Base-by-base conservation (phyloP, 2,329 filamentous ascomycete genomes). In the Aphanoascus verrucosus region DNA sequence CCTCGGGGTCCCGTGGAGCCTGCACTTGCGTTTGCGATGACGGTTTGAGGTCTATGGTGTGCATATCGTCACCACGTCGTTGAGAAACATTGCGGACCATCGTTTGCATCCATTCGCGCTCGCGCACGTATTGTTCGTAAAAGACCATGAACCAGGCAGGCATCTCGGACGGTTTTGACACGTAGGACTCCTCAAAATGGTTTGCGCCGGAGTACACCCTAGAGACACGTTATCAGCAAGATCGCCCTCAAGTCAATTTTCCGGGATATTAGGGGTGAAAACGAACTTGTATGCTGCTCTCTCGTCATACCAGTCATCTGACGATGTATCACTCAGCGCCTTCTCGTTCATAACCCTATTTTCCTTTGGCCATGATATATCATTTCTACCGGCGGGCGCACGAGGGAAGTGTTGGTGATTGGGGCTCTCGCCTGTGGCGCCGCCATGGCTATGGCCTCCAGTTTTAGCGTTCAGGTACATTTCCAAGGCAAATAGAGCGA, bases 21-120 rank as follows among this genome's bases (percentile, higher is more conserved):
- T 45, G 41, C 11, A 15, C 17, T 62, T 59, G 56, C 70, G 41
- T 15, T 41, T 38, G 38, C 53, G 37, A 14, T 51, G 69, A 48
- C 57, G 57, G 52, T 57, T 57, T 55, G n/a, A 69, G 64, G 17
- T 61, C 58, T 41, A 57, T 56, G 31, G 40, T 34, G 52, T 53
- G 38, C 63, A 58, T n/a, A 60, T 62, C 1, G 84, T 73, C 46
- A 84, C 65, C 1, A 83, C 78, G 41, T 82, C 77, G 43, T 82
- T 81, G 8, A 78, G 57, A 60, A 81, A 87, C 62, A 88, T 20
- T 65, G 57, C 73, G 71, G 62, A 82, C 72, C 71, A 78, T 74
- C 53, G 72, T 72, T 57, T 82, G 67, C 70, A 82, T 75, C 62
- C 81, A 78, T 28, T 80, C 73, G 32, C 79, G 75, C 61, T 82